Percentiles rank a stretch among this genome's conserved stretches.
Conservation (phyloP, 1,284 basidiomycete species). For the Exobasidium cylindrosporum region DNA sequence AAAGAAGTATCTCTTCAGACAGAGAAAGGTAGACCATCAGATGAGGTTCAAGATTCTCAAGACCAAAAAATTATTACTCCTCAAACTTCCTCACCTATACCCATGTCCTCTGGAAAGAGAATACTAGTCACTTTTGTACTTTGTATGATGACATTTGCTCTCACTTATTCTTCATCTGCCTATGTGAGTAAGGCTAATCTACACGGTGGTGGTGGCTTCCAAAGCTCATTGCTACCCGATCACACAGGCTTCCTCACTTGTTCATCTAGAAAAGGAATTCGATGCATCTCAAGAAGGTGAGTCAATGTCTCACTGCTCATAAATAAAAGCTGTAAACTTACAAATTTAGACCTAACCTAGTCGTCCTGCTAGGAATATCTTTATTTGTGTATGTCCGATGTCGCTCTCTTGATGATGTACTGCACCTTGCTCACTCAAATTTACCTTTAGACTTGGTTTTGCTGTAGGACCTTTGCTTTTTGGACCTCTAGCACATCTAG, state of each 20-base stretch:
- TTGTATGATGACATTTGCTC: slow-evolving; percentile 24
- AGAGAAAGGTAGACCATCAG: too few species aligned
- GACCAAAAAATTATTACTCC: too few species aligned
- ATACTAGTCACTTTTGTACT: slow-evolving; percentile 23
- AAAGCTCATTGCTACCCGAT: too few species aligned
- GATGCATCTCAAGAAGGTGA: background rate
- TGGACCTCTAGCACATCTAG: slow-evolving; percentile 25
- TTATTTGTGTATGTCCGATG: background rate
- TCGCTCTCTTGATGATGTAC: too few species aligned
- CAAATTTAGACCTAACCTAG: too few species aligned
- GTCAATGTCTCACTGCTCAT: background rate
- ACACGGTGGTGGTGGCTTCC: too few species aligned
- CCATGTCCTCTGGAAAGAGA: slow-evolving; percentile 18
- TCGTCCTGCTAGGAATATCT: background rate
- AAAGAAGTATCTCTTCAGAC: too few species aligned
- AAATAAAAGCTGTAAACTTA: too few species aligned
- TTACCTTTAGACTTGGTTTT: slow-evolving; percentile 24
- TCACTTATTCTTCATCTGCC: slow-evolving; percentile 27
- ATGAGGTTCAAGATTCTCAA: too few species aligned
- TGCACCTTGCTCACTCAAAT: too few species aligned
- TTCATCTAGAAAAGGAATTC: slow-evolving; percentile 8
- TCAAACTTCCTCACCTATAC: too few species aligned
- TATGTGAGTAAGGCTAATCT: too few species aligned
- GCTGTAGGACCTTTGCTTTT: slow-evolving; percentile 25
- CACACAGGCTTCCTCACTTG: slow-evolving; percentile 17